These are phyloP conservation scores for Plenodomus tracheiphilus DNA, from an alignment of 2,329 filamentous ascomycete species.

Conservation along the genomic window DNA sequence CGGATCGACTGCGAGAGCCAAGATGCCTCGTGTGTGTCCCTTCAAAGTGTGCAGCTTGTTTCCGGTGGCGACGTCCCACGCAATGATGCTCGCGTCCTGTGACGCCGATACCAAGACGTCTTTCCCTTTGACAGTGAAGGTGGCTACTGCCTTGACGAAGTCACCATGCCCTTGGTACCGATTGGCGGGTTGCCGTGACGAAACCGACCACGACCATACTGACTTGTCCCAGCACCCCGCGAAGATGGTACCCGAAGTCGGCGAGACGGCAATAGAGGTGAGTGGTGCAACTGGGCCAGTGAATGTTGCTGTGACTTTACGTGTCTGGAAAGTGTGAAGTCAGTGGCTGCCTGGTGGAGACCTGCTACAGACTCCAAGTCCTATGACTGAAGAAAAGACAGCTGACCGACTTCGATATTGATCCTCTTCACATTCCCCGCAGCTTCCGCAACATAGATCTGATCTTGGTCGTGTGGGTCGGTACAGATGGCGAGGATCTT, in stretches of 20 bases:
- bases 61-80: conserved; percentile 77
- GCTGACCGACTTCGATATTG: conserved; percentile 71
- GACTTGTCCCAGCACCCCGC: conserved; percentile 94
- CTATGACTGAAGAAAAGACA: conserved; percentile 14
- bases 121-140: conserved; percentile 62
- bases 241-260: conserved; percentile 62
- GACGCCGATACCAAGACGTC: conserved; percentile 56
- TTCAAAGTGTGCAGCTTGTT: conserved; percentile 74
- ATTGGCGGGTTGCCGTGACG: conserved; percentile 47
- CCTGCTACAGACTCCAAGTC: conserved; percentile 1
- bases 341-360: conserved; percentile 8
- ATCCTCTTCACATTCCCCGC: conserved; percentile 78
- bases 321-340: conserved; percentile 23
- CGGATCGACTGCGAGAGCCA: conserved; percentile 77
- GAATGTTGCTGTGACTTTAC: conserved; percentile 56
- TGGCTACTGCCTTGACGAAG: conserved; percentile 83
- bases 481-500: conserved; percentile 78
- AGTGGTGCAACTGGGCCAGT: conserved; percentile 78
- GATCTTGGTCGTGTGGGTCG: conserved; percentile 65
- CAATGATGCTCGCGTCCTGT: conserved; percentile 58
- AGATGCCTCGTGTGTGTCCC: conserved; percentile 76
- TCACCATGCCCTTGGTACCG: conserved; percentile 79
- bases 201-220: conserved; percentile 78
- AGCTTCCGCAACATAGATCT: conserved; percentile 82
- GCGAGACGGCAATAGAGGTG: conserved; percentile 40